A percentile compares a stretch with the other conserved stretches of the same genome.
phyloP scores from a whole-genome alignment of 768 basidiomycete genomes.

The Pulveroboletus sp. region DNA sequence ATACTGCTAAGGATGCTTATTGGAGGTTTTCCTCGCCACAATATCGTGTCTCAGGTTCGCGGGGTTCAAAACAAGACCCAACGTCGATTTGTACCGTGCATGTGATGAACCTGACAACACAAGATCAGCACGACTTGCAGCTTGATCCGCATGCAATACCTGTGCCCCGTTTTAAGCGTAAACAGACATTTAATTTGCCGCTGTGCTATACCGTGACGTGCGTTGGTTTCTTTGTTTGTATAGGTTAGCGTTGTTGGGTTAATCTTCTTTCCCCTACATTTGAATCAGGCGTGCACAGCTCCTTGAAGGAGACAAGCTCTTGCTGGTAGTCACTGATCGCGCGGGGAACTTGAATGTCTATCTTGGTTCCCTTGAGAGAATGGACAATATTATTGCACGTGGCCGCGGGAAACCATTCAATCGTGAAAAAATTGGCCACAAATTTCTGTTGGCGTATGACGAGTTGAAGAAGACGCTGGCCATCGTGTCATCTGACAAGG shows the following conservation, averaged over 20 bases:
- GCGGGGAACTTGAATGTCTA: slow-evolving; percentile 36
- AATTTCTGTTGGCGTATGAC: slow-evolving; percentile 48
- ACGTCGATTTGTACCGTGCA: slow-evolving; percentile 20
- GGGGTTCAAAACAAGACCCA: slow-evolving; percentile 16
- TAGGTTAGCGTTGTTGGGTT: background rate
- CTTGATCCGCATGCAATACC: slow-evolving; percentile 21
- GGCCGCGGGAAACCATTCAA: slow-evolving; percentile 34
- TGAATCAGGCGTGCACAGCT: slow-evolving; percentile 44
- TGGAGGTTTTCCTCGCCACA: background rate
- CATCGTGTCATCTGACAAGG: slow-evolving; percentile 43
- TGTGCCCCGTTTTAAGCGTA: slow-evolving; percentile 17
- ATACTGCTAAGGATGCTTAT: no score
- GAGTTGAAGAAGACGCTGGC: slow-evolving; percentile 49
- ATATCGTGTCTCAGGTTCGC: slow-evolving; percentile 3
- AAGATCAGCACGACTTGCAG: slow-evolving; percentile 30
- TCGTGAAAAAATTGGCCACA: slow-evolving; percentile 45
- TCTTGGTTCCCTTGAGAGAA: slow-evolving; percentile 31
- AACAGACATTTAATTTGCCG: slow-evolving; percentile 17
- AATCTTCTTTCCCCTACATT: no score
- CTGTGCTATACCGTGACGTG: slow-evolving; percentile 20
- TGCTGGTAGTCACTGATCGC: slow-evolving; percentile 41
- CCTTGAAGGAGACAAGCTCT: slow-evolving; percentile 36
- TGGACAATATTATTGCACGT: slow-evolving; percentile 32
- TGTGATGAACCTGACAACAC: slow-evolving; percentile 25
- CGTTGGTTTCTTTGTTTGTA: background rate